Evolutionary conservation across 2,329 filamentous ascomycete species (phyloP).

Genomic region (Corynespora cassiicola): DNA sequence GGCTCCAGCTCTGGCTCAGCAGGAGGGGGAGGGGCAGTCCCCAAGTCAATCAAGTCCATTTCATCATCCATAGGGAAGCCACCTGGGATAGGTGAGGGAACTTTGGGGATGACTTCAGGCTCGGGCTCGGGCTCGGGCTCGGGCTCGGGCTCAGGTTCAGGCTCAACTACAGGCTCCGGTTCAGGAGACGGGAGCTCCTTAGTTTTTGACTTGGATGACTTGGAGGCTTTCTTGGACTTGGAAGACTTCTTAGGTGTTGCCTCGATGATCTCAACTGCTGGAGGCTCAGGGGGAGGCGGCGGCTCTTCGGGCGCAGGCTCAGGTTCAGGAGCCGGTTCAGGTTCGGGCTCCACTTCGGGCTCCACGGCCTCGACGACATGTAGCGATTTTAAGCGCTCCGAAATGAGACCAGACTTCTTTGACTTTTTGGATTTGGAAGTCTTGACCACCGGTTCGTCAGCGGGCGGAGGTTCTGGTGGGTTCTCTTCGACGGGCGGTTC

Average conservation of each 20-base stretch:
- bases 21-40: constrained; percentile 18
- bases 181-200: constrained; percentile 30
- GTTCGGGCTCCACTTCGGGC: constrained; percentile 35
- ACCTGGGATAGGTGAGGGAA: constrained; percentile 51
- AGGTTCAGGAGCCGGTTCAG: constrained; percentile 39
- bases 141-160: constrained; percentile 34
- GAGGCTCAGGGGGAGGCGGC: constrained; percentile 25
- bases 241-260: constrained; percentile 38
- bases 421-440: constrained; percentile 20
- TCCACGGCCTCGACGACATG: constrained; percentile 47
- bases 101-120: constrained; percentile 34
- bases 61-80: constrained; percentile 55
- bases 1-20: constrained; percentile 19
- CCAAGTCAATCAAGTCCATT: constrained; percentile 40
- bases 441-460: constrained; percentile 28
- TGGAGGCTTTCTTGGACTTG: constrained; percentile 31
- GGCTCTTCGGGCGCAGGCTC: constrained; percentile 33
- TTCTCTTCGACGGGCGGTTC: constrained; percentile 49
- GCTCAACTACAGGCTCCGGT: constrained; percentile 38
- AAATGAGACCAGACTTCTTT: constrained; percentile 51
- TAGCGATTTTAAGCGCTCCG: constrained; percentile 60
- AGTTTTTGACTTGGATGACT: constrained; percentile 36
- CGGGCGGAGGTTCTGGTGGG: constrained; percentile 49
- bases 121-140: constrained; percentile 40
- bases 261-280: constrained; percentile 36